Evolutionary conservation across 2,329 filamentous ascomycete genomes (phyloP).

Genomic region (Aspergillus sp.): DNA sequence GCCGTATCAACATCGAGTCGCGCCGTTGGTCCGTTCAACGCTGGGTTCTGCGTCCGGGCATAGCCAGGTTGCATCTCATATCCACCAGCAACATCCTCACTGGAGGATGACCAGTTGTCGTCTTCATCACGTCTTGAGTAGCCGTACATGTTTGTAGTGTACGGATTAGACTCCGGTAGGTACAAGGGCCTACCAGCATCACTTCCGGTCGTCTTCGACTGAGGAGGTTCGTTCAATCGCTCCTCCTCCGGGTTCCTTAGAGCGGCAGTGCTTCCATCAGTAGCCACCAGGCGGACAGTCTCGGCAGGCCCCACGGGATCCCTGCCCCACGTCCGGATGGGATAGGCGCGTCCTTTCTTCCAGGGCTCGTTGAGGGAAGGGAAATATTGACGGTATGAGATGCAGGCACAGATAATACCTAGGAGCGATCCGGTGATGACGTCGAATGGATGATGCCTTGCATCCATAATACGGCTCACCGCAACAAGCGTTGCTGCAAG

Average conservation of each 20-base stretch:
- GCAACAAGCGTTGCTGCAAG: conserved; percentile 58
- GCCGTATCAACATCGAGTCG: conserved; percentile 30
- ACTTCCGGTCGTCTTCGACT: conserved; percentile 10
- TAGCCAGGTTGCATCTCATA: conserved; percentile 42
- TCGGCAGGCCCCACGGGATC: conserved; percentile 37
- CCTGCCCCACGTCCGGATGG: conserved; percentile 59
- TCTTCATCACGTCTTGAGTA: conserved; percentile 35
- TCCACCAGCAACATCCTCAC: conserved; percentile 39
- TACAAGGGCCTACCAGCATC: conserved; percentile 21
- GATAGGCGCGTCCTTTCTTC: conserved; percentile 61
- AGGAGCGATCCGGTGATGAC: conserved; percentile 58
- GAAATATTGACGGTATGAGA: conserved; percentile 62
- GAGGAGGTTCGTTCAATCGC: conserved; percentile 16
- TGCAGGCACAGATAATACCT: conserved; percentile 55
- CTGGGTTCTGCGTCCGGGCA: conserved; percentile 26
- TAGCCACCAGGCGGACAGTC: conserved; percentile 11
- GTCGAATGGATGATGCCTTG: conserved; percentile 63
- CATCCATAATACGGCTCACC: conserved; percentile 62
- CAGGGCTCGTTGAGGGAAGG: conserved; percentile 57
- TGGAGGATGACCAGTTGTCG: conserved; percentile 38
- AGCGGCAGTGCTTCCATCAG: conserved; percentile 26
- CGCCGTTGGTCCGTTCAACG: conserved; percentile 19
- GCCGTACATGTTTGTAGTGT: conserved; percentile 25
- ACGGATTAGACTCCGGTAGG: conserved; percentile 26
- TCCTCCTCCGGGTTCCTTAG: conserved; percentile 38